phyloP scores from a whole-genome alignment of 176 grass and related monocot species.

The Typha latifolia region DNA sequence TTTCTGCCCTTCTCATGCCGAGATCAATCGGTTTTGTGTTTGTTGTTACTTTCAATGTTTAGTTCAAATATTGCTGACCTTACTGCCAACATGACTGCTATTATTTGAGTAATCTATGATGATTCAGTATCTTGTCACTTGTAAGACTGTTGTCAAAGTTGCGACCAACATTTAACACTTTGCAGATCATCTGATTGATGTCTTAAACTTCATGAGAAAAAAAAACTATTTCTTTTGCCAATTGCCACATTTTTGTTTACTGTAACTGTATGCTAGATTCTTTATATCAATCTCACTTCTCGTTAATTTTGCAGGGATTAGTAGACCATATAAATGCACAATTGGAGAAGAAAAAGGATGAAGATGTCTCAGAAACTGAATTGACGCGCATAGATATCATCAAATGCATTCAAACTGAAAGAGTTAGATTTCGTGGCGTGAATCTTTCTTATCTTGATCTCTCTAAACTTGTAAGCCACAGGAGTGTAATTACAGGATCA shows the following conservation, averaged over 20 bases:
- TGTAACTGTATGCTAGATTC: neutral
- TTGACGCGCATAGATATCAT: constrained; percentile 40
- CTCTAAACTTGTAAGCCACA: constrained; percentile 68
- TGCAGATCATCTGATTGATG: too few relatives aligned
- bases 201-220: too few relatives aligned
- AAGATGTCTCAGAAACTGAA: constrained; percentile 17
- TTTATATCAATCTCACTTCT: constrained; percentile 2
- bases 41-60: neutral
- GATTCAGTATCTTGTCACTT: neutral
- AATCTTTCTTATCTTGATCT: constrained; percentile 87
- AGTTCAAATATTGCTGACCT: neutral
- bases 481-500: neutral
- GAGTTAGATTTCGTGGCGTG: constrained; percentile 60
- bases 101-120: neutral
- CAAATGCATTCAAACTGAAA: constrained; percentile 59
- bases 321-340: constrained; percentile 24
- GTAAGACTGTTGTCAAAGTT: neutral
- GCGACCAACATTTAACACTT: too few relatives aligned
- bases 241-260: neutral
- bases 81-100: neutral
- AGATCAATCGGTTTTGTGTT: too few relatives aligned
- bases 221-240: neutral
- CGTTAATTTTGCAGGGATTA: constrained; percentile 32
- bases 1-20: too few relatives aligned
- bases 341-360: constrained; percentile 28